Base-by-base conservation (phyloP, 495 filamentous ascomycete genomes). In the Apiosordaria backusii region DNA sequence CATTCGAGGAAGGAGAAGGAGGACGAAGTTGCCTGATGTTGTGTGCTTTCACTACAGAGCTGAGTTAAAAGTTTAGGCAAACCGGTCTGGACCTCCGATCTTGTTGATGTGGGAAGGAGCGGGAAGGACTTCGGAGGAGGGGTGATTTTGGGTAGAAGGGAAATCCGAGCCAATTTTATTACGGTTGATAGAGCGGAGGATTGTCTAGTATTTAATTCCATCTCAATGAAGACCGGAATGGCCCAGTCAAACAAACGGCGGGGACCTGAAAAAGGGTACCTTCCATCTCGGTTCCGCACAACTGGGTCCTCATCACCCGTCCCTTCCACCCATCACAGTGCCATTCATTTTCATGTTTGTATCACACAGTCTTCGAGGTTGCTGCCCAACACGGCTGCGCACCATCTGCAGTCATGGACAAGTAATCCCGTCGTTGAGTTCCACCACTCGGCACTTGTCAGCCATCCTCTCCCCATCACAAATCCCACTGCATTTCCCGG, bases 281-380 rank as follows among this genome's bases (percentile, higher is more conserved):
- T 53, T 25, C 61, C 45, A 62, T 63, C 61, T 63, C 61, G 61
- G 61, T 63, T 26, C 61, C 61, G 61, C 57, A 6, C 57, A 27
- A 25, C 22, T 27, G 57, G 57, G 57, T 59, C 57, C 57, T 59
- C 57, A 59, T 26, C 57, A 26, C 57, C 9, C 23, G 22, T 59
- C 24, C 22, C 16, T 45, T 13, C 35, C 13, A 45, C 35, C 3
- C 35, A 45, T 45, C 35, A 45, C 35, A 45, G 35, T 45, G 0
- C 35, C 35, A 45, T 45, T 45, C 35, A 45, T 45, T 45, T 7
- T 45, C 35, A 45, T 10, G 9, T 45, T 13, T 13, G 35, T 45
- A 45, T 45, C 35, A 18, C 5, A 45, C 35, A 15, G 35, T 45
- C n/a, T n/a, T n/a, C n/a, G n/a, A n/a, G n/a, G n/a, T 45, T 45